phyloP scores from a whole-genome alignment of 306 rosid species.

The Begonia loranthoides region DNA sequence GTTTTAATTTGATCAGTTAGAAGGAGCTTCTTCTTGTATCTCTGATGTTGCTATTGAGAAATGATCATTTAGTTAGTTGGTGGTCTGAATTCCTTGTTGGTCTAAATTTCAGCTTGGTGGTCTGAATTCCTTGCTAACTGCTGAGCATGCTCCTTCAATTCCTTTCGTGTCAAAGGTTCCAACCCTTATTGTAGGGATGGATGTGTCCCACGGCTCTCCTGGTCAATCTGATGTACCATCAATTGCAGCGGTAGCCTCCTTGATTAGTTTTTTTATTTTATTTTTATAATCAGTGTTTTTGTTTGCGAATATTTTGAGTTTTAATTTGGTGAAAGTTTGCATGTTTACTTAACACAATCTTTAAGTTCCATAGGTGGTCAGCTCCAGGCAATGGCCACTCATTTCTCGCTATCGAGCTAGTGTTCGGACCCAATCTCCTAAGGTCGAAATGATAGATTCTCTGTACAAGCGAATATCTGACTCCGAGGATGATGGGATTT shows the following conservation, averaged over 20 bases:
- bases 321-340: background rate
- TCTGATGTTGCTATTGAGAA: background rate
- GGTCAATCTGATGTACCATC: conserved; percentile 84
- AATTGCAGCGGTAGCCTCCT: conserved; percentile 63
- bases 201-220: conserved; percentile 90
- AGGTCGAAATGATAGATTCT: conserved; percentile 83
- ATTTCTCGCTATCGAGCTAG: conserved; percentile 80
- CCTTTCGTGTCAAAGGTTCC: conserved; percentile 71
- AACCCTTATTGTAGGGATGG: conserved; percentile 86
- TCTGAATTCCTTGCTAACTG: conserved; percentile 54
- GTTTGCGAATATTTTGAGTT: background rate
- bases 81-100: background rate
- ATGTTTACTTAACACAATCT: no score
- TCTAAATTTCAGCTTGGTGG: conserved; percentile 70
- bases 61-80: background rate
- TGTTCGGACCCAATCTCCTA: conserved; percentile 78
- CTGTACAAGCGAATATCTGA: conserved; percentile 54
- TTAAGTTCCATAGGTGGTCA: conserved; percentile 48
- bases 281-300: background rate
- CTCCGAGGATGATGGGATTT: conserved; percentile 63
- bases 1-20: background rate
- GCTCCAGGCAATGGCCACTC: conserved; percentile 86
- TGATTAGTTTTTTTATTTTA: background rate
- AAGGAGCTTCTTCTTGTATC: background rate
- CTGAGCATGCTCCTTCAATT: conserved; percentile 50